Evolutionary conservation across 371 early-diverging fungal genomes (phyloP), one percentile per base, ranked within the genome.

Genomic region (Mortierella sp.): DNA sequence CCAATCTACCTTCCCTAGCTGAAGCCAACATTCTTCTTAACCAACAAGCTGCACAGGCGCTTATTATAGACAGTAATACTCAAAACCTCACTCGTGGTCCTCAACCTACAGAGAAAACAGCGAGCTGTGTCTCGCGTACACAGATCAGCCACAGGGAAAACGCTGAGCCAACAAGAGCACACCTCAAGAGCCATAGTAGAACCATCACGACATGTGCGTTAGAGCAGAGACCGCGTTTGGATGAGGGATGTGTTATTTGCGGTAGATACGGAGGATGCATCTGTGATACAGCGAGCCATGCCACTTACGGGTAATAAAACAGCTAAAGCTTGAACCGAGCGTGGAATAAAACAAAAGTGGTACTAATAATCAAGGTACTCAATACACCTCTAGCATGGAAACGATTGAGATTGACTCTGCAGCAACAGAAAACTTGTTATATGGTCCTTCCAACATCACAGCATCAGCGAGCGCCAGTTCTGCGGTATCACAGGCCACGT

Each of bases 231-330:
- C 53, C 69, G 16, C 77, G 79, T 32, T 50, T 65, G 32, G 68
- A 64, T 5, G 86, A 84, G 3, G 88, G 88, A 64, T 89, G 90
- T 58, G 63, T 86, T 19, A 71, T 89, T 19, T 89, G 89, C 69
- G 87, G 88, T n/a, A 83, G 82, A 74, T 89, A 85, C 64, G 90
- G 88, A 0, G 90, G 87, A 74, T 88, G 87, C 63, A 84, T 87
- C 28, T 86, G 85, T 61, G 81, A 87, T 53, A 70, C 72, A 9
- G 88, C 87, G 3, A 80, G 86, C 5, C 84, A 87, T 58, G 86
- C 84, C 66, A 81, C 88, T 3, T 88, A 87, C 71, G 88, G 89
- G 88, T 86, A 78, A 75, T 16, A 41, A 52, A 19, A 40, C 2
- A 32, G 9, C 9, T 43, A 43, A 36, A 6, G 36, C 43, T 43